Base-by-base conservation (phyloP, 73 alveolate genomes). In the Paramecium pentaurelia region DNA sequence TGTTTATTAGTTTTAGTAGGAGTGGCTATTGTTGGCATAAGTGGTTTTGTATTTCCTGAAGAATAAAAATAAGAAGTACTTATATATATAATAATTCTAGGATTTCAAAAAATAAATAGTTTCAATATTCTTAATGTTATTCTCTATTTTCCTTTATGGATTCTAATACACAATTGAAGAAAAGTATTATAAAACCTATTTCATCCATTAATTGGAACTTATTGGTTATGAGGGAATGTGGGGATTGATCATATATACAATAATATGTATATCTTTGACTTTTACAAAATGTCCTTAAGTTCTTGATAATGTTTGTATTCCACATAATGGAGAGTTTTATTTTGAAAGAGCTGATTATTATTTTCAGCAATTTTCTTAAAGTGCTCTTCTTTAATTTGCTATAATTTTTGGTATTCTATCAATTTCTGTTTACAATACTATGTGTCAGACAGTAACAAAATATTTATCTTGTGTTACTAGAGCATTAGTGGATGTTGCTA, bases 221-320 rank as follows among this genome's bases (percentile, higher is more conserved):
- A 80, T 89, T 8, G 94, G 94, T 25, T 89, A 20, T 38, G 94
- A 89, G 30, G 94, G 94, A 14, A 36, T 89, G 60, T 89, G 94
- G 94, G 94, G 94, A 9, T 25, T 89, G 14, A 16, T 89, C n/a
- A 25, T 89, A 22, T 89, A 80, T 10, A 80, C 77, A 38, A 3
- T 80, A 3, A 49, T 80, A 4, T 80, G 91, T 9, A 80, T 22
- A 27, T 22, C 28, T 27, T 27, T 80, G 77, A 80, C 77, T 27
- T 80, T 80, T 47, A 45, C 58, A 3, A 8, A 42, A 16, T 80
- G 91, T 47, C 91, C 91, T 2, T 51, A 80, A 4, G 18, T 9
- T 11, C 58, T 80, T 40, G 25, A 80, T 2, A 64, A 12, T 27
- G 58, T 45, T 22, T 80, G 91, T 44, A 45, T 80, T 44, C 49